These are phyloP conservation scores for Clarireedia hainanense DNA, from an alignment of 2,329 filamentous ascomycete genomes.

Conservation along the genomic window DNA sequence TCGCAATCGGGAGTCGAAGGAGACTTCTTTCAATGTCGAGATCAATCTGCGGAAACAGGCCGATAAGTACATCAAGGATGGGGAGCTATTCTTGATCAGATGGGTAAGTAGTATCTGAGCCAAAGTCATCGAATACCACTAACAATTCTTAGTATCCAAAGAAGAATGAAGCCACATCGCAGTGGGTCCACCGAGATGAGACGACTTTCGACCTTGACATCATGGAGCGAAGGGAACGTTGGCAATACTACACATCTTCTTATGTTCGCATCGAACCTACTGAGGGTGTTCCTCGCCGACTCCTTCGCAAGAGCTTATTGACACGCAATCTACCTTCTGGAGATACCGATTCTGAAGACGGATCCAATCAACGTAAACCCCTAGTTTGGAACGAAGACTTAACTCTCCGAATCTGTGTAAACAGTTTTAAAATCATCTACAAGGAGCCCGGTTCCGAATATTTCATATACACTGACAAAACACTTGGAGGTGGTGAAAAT, in stretches of 20 bases:
- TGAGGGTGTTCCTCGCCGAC: conserved; percentile 59
- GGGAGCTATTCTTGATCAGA: conserved; percentile 81
- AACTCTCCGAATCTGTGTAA: conserved; percentile 65
- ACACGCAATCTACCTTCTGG: conserved; percentile 60
- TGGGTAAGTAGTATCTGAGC: conserved; percentile 60
- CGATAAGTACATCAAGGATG: conserved; percentile 87
- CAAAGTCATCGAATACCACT: conserved; percentile 6
- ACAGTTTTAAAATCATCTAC: conserved; percentile 74
- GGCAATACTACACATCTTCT: conserved; percentile 94
- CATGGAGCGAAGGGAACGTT: conserved; percentile 72
- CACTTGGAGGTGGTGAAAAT: conserved; percentile 31
- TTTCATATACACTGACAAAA: conserved; percentile 48
- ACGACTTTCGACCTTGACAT: conserved; percentile 83
- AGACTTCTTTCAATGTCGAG: conserved; percentile 84
- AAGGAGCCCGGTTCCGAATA: conserved; percentile 62
- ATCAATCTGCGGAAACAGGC: conserved; percentile 86
- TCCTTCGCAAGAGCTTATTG: conserved; percentile 59
- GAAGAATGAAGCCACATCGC: conserved; percentile 61
- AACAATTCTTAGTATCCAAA: conserved; percentile 49
- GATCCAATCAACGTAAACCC: conserved; percentile 49
- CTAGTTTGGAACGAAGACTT: conserved; percentile 60
- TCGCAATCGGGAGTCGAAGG: conserved; percentile 69
- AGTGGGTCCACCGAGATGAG: conserved; percentile 60
- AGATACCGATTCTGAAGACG: conserved; percentile 56
- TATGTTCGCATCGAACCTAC: conserved; percentile 86